These are phyloP conservation scores for Diutina neorugosa DNA, from an alignment of 1,139 yeast genomes.

Conservation along the genomic window DNA sequence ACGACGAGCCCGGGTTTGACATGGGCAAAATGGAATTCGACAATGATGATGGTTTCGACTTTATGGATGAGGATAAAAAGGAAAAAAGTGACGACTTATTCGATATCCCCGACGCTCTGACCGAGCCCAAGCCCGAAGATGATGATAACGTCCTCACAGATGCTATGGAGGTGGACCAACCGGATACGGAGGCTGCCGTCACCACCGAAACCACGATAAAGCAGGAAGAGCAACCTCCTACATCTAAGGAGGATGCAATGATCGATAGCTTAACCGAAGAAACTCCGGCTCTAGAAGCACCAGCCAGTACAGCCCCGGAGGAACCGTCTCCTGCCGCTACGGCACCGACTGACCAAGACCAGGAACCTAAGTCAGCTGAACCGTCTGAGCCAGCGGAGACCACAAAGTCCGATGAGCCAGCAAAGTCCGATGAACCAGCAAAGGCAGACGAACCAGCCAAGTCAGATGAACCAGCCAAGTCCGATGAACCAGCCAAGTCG, in stretches of 20 bases:
- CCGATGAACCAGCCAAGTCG: not conserved
- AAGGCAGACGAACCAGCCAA: not conserved
- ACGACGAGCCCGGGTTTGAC: not conserved
- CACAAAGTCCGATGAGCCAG: not conserved
- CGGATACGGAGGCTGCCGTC: not conserved
- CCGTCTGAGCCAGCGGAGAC: not conserved
- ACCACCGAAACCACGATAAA: not conserved
- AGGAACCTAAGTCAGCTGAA: not conserved
- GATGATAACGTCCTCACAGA: not conserved
- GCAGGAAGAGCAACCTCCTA: not conserved
- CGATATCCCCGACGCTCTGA: not conserved
- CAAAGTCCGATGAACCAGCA: not conserved
- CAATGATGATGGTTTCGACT: not conserved
- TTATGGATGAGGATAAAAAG: not conserved
- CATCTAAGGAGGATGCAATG: not conserved
- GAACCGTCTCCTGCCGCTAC: not conserved
- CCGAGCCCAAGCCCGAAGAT: not conserved
- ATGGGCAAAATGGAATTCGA: constrained; percentile 2
- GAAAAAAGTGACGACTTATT: not conserved
- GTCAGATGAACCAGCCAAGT: not conserved
- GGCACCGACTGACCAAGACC: not conserved
- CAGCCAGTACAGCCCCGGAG: not conserved
- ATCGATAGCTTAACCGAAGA: not conserved
- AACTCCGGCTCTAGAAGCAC: not conserved
- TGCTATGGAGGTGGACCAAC: not conserved